These are phyloP conservation scores for Calocera viscosa DNA, from an alignment of 768 basidiomycete species.

Conservation along the genomic window DNA sequence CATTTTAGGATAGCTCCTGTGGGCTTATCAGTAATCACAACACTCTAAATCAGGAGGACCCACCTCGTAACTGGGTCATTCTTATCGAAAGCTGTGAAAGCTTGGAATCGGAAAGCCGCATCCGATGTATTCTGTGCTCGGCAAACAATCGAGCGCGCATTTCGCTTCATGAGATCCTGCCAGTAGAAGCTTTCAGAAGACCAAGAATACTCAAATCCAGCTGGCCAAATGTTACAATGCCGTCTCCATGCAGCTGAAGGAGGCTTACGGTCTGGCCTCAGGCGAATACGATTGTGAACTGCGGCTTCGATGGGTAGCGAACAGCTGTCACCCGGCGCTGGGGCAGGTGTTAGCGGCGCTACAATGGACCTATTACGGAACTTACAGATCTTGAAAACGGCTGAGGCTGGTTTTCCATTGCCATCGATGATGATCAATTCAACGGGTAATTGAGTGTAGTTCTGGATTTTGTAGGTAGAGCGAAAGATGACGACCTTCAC, in stretches of 20 bases:
- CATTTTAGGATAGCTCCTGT: slow-evolving; percentile 73
- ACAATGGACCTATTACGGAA: slow-evolving; percentile 9
- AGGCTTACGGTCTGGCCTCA: slow-evolving; percentile 83
- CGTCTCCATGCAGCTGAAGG: background rate
- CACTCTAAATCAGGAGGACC: slow-evolving; percentile 18
- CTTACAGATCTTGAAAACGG: slow-evolving; percentile 69
- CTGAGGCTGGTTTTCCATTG: slow-evolving; percentile 63
- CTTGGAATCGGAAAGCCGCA: slow-evolving; percentile 88
- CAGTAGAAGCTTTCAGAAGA: slow-evolving; percentile 65
- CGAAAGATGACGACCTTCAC: slow-evolving; percentile 89
- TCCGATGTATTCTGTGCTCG: slow-evolving; percentile 68
- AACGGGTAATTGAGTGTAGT: slow-evolving; percentile 79
- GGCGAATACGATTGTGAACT: slow-evolving; percentile 60
- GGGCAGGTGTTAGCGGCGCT: background rate
- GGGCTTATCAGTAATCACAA: background rate
- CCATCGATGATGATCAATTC: slow-evolving; percentile 85
- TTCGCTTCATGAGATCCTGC: slow-evolving; percentile 68
- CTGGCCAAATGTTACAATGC: slow-evolving; percentile 31
- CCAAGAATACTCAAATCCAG: slow-evolving; percentile 96
- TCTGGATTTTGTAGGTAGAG: slow-evolving; percentile 85
- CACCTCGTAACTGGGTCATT: slow-evolving; percentile 45
- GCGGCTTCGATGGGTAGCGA: slow-evolving; percentile 85
- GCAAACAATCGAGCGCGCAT: slow-evolving; percentile 65
- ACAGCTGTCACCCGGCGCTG: slow-evolving; percentile 75
- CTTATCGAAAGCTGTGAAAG: slow-evolving; percentile 67